Evolutionary conservation across 2,329 filamentous ascomycete species (phyloP).

Genomic region (Harringtonia lauricola): DNA sequence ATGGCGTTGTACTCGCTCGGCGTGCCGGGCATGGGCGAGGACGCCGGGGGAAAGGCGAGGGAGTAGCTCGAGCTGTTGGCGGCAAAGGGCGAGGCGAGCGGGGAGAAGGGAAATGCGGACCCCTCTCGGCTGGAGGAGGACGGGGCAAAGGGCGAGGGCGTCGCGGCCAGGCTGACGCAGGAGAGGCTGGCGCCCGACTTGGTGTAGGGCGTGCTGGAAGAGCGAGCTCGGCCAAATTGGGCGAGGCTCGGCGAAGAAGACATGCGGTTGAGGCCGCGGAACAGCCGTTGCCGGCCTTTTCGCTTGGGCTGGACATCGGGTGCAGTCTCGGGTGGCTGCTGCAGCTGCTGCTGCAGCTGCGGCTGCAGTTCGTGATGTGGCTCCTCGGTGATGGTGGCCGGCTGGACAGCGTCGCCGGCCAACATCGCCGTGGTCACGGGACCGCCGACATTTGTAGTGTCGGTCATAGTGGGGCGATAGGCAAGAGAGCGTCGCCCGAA

Average conservation of each 20-base stretch:
- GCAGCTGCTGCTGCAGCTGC: slow-evolving; percentile 14
- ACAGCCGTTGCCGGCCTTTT: slow-evolving; percentile 53
- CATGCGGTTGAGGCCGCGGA: slow-evolving; percentile 69
- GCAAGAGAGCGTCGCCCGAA: neutral
- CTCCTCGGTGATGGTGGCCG: neutral
- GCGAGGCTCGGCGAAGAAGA: slow-evolving; percentile 67
- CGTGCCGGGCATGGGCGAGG: slow-evolving; percentile 26
- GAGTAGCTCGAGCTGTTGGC: slow-evolving; percentile 4
- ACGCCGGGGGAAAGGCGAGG: slow-evolving; percentile 21
- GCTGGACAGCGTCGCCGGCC: neutral
- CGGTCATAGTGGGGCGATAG: neutral
- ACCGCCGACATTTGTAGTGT: neutral
- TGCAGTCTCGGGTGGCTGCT: slow-evolving; percentile 6
- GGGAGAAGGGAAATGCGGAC: slow-evolving; percentile 15
- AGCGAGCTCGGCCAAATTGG: slow-evolving; percentile 50
- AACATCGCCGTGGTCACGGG: neutral
- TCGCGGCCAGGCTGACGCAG: slow-evolving; percentile 39
- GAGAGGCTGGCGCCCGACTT: slow-evolving; percentile 35
- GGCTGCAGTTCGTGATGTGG: neutral
- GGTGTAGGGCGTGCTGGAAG: slow-evolving; percentile 59
- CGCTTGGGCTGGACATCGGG: slow-evolving; percentile 10
- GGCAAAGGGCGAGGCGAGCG: slow-evolving; percentile 18
- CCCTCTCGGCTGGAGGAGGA: slow-evolving; percentile 17
- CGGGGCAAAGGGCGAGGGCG: slow-evolving; percentile 29
- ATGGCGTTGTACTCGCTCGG: slow-evolving; percentile 24